These are phyloP conservation scores for Exophiala viscosa DNA, from an alignment of 2,329 filamentous ascomycete genomes.

Conservation along the genomic window DNA sequence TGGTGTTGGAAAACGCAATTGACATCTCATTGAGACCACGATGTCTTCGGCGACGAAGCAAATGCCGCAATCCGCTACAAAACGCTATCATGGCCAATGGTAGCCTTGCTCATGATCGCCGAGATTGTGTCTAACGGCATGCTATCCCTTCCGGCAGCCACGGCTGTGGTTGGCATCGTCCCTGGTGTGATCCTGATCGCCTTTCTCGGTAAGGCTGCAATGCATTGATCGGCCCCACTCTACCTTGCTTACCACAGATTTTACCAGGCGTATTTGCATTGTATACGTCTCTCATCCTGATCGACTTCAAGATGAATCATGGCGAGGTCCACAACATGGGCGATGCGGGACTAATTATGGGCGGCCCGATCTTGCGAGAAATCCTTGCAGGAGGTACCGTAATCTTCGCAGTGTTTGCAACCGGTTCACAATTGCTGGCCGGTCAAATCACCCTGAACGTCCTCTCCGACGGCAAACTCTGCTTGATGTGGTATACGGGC, in stretches of 20 bases:
- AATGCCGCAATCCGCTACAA: slow-evolving; percentile 51
- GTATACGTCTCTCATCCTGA: slow-evolving; percentile 49
- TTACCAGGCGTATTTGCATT: slow-evolving; percentile 42
- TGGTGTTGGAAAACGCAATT: not conserved
- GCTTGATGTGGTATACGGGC: slow-evolving; percentile 47
- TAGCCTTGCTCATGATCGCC: slow-evolving; percentile 54
- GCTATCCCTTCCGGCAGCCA: slow-evolving; percentile 51
- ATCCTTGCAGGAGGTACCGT: slow-evolving; percentile 49
- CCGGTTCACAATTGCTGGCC: slow-evolving; percentile 50
- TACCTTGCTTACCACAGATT: slow-evolving; percentile 1
- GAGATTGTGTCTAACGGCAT: slow-evolving; percentile 56
- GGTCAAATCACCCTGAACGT: slow-evolving; percentile 49
- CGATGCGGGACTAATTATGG: slow-evolving; percentile 53
- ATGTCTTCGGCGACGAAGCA: slow-evolving; percentile 43
- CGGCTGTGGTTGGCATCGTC: slow-evolving; percentile 51
- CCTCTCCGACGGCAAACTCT: slow-evolving; percentile 47
- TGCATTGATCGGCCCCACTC: not conserved
- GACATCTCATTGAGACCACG: slow-evolving; percentile 25
- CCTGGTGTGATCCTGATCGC: slow-evolving; percentile 51
- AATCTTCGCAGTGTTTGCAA: slow-evolving; percentile 51
- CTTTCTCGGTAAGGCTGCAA: slow-evolving; percentile 40
- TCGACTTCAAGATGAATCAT: slow-evolving; percentile 53
- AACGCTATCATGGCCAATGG: slow-evolving; percentile 51
- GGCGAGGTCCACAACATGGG: slow-evolving; percentile 57
- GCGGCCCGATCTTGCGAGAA: slow-evolving; percentile 51